phyloP scores from a whole-genome alignment of 2,329 filamentous ascomycete genomes.

The Pseudogymnoascus sp. region DNA sequence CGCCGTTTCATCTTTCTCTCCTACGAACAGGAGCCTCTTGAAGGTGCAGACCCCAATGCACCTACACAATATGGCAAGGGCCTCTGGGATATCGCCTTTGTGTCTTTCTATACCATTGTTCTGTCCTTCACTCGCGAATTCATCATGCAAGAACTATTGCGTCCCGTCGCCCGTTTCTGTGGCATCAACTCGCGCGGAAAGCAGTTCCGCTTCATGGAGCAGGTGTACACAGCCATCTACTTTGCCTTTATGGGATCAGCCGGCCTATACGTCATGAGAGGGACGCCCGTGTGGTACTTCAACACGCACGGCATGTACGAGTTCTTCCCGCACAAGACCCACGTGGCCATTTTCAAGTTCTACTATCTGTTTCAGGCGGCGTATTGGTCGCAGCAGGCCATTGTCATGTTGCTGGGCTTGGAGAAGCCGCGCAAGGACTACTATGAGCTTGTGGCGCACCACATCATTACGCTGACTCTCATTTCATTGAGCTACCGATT shows the following conservation, averaged over 20 bases:
- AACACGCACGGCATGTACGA: conserved; percentile 88
- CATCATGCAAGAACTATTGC: conserved; percentile 83
- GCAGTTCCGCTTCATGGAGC: conserved; percentile 90
- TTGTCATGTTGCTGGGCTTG: conserved; percentile 76
- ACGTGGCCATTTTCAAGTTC: conserved; percentile 78
- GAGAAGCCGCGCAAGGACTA: conserved; percentile 95
- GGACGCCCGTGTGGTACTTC: conserved; percentile 93
- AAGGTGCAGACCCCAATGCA: conserved; percentile 35
- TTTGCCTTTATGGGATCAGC: conserved; percentile 74
- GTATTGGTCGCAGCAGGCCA: conserved; percentile 92
- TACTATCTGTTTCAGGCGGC: conserved; percentile 92
- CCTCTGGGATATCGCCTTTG: conserved; percentile 76
- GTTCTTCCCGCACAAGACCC: conserved; percentile 72
- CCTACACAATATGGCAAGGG: conserved; percentile 78
- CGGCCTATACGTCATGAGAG: conserved; percentile 83
- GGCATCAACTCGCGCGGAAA: conserved; percentile 68
- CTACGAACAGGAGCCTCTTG: conserved; percentile 61
- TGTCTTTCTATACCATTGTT: conserved; percentile 80
- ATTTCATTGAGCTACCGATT: conserved; percentile 87
- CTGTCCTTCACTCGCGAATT: conserved; percentile 92
- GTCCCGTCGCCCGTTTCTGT: conserved; percentile 61
- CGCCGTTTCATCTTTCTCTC: conserved; percentile 82
- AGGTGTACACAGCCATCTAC: conserved; percentile 89
- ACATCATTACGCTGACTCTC: conserved; percentile 77
- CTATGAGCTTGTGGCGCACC: conserved; percentile 84